phyloP scores from a whole-genome alignment of 2,329 filamentous ascomycete species.

The Exophiala spinifera region DNA sequence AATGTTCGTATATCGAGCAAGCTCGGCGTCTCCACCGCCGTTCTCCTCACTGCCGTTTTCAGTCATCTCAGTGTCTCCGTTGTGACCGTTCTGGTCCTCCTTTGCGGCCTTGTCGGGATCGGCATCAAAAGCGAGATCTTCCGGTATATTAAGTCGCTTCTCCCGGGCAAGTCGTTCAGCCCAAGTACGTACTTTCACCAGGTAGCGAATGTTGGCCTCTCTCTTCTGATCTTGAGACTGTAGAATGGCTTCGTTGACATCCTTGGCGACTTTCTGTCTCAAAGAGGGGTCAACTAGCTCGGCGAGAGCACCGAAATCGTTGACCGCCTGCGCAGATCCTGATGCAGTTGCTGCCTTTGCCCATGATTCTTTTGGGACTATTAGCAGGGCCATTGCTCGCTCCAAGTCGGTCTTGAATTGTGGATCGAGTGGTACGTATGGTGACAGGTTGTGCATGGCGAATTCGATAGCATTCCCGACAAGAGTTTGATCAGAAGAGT shows the following conservation, averaged over 20 bases:
- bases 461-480: conserved; percentile 80
- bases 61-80: conserved; percentile 28
- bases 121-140: conserved; percentile 46
- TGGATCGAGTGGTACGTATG: conserved; percentile 75
- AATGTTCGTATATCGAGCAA: conserved; percentile 23
- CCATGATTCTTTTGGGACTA: conserved; percentile 70
- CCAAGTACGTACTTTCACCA: conserved; percentile 82
- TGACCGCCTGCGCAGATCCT: conserved; percentile 17
- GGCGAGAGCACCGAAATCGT: conserved; percentile 53
- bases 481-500: conserved; percentile 57
- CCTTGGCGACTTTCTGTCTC: conserved; percentile 76
- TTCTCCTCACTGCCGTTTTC: conserved; percentile 20
- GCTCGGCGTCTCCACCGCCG: conserved; percentile 11
- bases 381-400: conserved; percentile 84
- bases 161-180: conserved; percentile 62
- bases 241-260: conserved; percentile 86
- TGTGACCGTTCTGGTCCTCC: conserved; percentile 21
- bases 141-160: conserved; percentile 45
- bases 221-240: conserved; percentile 67
- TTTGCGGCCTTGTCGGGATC: conserved; percentile 26
- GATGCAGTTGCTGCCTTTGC: conserved; percentile 54
- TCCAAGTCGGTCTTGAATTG: conserved; percentile 85
- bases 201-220: conserved; percentile 76
- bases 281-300: conserved; percentile 75
- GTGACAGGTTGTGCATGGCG: conserved; percentile 80